These are phyloP conservation scores for Botryotinia calthae DNA, from an alignment of 2,329 filamentous ascomycete species.

Conservation along the genomic window DNA sequence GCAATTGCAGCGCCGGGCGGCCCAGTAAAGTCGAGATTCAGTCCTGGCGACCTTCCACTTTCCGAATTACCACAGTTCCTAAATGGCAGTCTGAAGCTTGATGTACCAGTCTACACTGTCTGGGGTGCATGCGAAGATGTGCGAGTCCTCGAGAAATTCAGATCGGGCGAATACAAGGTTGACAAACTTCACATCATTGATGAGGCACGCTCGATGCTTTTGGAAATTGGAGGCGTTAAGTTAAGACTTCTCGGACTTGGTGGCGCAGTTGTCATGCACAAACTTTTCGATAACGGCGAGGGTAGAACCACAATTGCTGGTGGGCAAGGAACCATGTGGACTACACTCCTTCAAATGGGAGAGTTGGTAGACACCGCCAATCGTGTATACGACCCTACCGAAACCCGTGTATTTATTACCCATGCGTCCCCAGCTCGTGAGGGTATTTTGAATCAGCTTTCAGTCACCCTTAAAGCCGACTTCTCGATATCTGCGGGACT, in stretches of 20 bases:
- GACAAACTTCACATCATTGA: slow-evolving; percentile 98
- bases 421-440: slow-evolving; percentile 96
- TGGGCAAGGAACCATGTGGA: slow-evolving; percentile 99
- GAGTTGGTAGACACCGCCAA: slow-evolving; percentile 97
- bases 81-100: slow-evolving; percentile 82
- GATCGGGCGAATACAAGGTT: slow-evolving; percentile 96
- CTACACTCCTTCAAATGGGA: slow-evolving; percentile 94
- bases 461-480: slow-evolving; percentile 94
- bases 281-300: slow-evolving; percentile 98
- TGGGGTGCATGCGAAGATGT: slow-evolving; percentile 99
- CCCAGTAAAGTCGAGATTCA: slow-evolving; percentile 82
- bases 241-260: slow-evolving; percentile 89
- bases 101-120: slow-evolving; percentile 96
- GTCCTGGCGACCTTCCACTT: slow-evolving; percentile 77
- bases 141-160: slow-evolving; percentile 92
- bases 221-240: slow-evolving; percentile 95
- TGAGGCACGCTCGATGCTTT: slow-evolving; percentile 90
- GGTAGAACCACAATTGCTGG: slow-evolving; percentile 97
- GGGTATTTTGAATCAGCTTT: slow-evolving; percentile 94
- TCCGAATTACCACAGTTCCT: slow-evolving; percentile 91
- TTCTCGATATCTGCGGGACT: slow-evolving; percentile 97
- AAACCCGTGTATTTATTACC: slow-evolving; percentile 94
- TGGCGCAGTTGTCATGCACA: slow-evolving; percentile 98
- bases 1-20: slow-evolving; percentile 64
- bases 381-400: slow-evolving; percentile 95